Conservation (phyloP, 1,284 basidiomycete species). For the Trichosporon sp. region DNA sequence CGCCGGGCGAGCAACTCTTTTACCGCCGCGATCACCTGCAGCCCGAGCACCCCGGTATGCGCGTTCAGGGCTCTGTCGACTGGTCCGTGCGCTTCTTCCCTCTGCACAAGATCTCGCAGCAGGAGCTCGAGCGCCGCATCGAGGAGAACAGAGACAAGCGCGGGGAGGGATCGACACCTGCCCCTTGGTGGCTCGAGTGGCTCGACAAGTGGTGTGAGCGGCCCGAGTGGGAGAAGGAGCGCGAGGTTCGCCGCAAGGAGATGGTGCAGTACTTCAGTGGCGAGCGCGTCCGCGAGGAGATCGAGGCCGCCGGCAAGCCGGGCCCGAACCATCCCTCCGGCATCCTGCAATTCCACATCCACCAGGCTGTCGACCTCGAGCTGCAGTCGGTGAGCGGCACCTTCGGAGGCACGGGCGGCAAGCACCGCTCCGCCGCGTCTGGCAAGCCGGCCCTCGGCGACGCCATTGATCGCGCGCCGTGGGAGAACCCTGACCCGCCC, state of each 20-base stretch:
- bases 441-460: slow-evolving; percentile 44
- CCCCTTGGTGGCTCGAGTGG: slow-evolving; percentile 37
- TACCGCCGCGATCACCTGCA: slow-evolving; percentile 33
- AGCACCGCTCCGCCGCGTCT: slow-evolving; percentile 31
- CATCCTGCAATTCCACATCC: slow-evolving; percentile 47
- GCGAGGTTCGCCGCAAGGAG: slow-evolving; percentile 40
- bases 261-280: slow-evolving; percentile 45
- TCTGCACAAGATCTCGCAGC: slow-evolving; percentile 40
- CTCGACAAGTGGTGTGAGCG: slow-evolving; percentile 27
- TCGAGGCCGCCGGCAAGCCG: slow-evolving; percentile 44
- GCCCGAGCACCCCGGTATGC: slow-evolving; percentile 37
- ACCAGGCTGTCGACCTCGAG: slow-evolving; percentile 47
- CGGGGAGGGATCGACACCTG: slow-evolving; percentile 11
- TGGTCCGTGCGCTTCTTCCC: slow-evolving; percentile 48
- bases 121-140: slow-evolving; percentile 27
- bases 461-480: slow-evolving; percentile 38
- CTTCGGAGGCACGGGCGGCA: slow-evolving; percentile 26
- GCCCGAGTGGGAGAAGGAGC: slow-evolving; percentile 41
- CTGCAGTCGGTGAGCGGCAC: slow-evolving; percentile 39
- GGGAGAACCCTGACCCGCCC: slow-evolving; percentile 46
- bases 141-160: slow-evolving; percentile 8
- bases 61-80: slow-evolving; percentile 33
- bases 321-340: slow-evolving; percentile 37
- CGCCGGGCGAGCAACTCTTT: slow-evolving; percentile 23
- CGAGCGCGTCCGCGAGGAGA: slow-evolving; percentile 42